phyloP scores from a whole-genome alignment of 1,284 basidiomycete species.

The Apiotrichum gracile region DNA sequence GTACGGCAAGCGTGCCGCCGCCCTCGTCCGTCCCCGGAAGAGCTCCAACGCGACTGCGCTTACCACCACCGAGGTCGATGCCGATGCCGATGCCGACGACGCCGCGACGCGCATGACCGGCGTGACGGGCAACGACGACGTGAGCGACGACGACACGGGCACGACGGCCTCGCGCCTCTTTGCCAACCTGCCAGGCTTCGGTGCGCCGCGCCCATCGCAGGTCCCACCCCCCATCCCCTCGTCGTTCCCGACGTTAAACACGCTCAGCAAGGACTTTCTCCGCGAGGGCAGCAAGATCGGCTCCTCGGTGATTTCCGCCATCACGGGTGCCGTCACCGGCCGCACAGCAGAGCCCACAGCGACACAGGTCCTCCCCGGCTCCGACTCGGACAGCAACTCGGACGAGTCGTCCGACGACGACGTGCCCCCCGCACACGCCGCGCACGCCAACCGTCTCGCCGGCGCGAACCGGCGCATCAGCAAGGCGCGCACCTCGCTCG shows the following conservation, averaged over 20 bases:
- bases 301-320: background rate
- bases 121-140: background rate
- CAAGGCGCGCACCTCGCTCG: background rate
- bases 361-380: background rate
- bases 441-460: background rate
- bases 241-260: constrained; percentile 13
- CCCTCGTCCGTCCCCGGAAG: background rate
- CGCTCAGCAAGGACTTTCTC: constrained; percentile 11
- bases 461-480: background rate
- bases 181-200: background rate
- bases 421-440: background rate
- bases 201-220: background rate
- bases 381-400: background rate
- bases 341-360: background rate
- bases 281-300: constrained; percentile 4
- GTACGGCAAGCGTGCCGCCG: background rate
- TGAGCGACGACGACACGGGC: constrained; percentile 6
- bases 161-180: constrained; percentile 2
- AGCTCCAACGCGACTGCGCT: background rate
- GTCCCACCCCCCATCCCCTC: background rate
- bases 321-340: background rate
- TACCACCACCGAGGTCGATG: background rate
- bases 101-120: background rate
- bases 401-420: background rate
- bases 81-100: background rate